phyloP scores from a whole-genome alignment of 352 stramenopile genomes.

The Phytopythium sindhum region DNA sequence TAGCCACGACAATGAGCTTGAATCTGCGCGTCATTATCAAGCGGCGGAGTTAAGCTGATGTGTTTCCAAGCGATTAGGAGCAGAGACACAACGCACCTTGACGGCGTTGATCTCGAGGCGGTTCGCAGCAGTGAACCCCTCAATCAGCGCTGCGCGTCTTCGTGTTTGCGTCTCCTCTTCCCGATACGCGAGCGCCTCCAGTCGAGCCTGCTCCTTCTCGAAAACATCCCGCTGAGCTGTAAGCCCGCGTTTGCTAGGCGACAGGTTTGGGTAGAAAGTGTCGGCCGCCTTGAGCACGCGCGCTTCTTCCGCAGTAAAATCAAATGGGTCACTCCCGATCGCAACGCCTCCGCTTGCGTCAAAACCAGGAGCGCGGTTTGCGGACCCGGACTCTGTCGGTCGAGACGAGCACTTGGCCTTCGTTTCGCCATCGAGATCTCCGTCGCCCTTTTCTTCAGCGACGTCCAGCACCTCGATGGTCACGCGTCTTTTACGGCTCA shows the following conservation, averaged over 20 bases:
- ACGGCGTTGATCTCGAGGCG: slow-evolving; percentile 49
- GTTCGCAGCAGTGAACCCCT: slow-evolving; percentile 21
- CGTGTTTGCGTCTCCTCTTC: slow-evolving; percentile 20
- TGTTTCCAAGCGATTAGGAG: neutral
- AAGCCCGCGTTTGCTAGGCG: slow-evolving; percentile 46
- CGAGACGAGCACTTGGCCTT: neutral
- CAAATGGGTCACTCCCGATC: slow-evolving; percentile 15
- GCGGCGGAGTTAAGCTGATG: neutral
- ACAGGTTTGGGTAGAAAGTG: slow-evolving; percentile 57
- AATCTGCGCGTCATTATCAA: slow-evolving; percentile 28
- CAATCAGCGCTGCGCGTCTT: slow-evolving; percentile 17
- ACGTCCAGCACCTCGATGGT: slow-evolving; percentile 74
- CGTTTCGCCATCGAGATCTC: neutral
- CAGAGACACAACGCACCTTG: slow-evolving; percentile 22
- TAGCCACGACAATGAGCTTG: slow-evolving; percentile 62
- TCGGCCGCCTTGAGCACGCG: slow-evolving; percentile 51
- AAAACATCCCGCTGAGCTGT: slow-evolving; percentile 38
- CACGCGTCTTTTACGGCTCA: slow-evolving; percentile 31
- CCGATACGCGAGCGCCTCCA: slow-evolving; percentile 23
- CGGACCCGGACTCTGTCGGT: neutral
- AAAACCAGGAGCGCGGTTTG: neutral
- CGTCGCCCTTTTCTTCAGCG: slow-evolving; percentile 19
- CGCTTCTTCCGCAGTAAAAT: slow-evolving; percentile 50
- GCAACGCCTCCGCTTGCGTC: neutral
- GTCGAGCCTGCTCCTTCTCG: slow-evolving; percentile 32